phyloP scores from a whole-genome alignment of 177 flowering plant species.

The Vitis hybrid region DNA sequence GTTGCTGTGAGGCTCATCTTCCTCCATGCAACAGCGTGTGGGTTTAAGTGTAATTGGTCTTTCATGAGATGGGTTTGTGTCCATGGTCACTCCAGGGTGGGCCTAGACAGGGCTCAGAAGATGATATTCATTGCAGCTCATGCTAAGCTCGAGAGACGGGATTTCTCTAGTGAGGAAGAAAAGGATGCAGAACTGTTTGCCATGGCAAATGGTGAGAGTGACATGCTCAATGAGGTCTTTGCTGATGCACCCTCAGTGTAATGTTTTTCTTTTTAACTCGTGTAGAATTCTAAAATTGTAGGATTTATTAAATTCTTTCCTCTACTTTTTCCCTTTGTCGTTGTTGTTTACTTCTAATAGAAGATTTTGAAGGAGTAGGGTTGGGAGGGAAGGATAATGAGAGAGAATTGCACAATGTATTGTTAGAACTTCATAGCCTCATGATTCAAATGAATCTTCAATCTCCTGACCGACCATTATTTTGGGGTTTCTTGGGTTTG shows the following conservation, averaged over 20 bases:
- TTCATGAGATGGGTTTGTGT: slow-evolving; percentile 55
- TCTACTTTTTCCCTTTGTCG: slow-evolving; percentile 13
- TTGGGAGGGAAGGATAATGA: slow-evolving; percentile 1
- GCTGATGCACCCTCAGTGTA: slow-evolving; percentile 68
- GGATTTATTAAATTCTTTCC: slow-evolving; percentile 57
- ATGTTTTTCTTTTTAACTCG: slow-evolving; percentile 31
- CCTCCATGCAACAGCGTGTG: slow-evolving; percentile 75
- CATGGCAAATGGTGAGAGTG: slow-evolving; percentile 53
- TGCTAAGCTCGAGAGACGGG: slow-evolving; percentile 65
- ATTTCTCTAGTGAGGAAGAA: slow-evolving; percentile 64
- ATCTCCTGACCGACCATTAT: slow-evolving; percentile 13
- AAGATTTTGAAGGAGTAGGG: slow-evolving; percentile 7
- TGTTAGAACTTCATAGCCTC: neutral
- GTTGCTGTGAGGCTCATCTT: slow-evolving; percentile 83
- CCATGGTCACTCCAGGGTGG: slow-evolving; percentile 49
- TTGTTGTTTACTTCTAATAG: slow-evolving; percentile 7
- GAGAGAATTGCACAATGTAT: neutral
- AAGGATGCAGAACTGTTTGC: slow-evolving; percentile 67
- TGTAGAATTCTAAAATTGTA: slow-evolving; percentile 30
- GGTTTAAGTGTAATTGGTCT: slow-evolving; percentile 68
- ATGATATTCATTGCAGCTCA: slow-evolving; percentile 79
- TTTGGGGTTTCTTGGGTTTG: slow-evolving; percentile 5
- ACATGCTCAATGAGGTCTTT: slow-evolving; percentile 68
- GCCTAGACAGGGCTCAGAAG: slow-evolving; percentile 71
- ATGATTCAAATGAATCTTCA: slow-evolving; percentile 10